Conservation (phyloP, 441 rosid genomes). For the Rhodomyrtus psidioides region DNA sequence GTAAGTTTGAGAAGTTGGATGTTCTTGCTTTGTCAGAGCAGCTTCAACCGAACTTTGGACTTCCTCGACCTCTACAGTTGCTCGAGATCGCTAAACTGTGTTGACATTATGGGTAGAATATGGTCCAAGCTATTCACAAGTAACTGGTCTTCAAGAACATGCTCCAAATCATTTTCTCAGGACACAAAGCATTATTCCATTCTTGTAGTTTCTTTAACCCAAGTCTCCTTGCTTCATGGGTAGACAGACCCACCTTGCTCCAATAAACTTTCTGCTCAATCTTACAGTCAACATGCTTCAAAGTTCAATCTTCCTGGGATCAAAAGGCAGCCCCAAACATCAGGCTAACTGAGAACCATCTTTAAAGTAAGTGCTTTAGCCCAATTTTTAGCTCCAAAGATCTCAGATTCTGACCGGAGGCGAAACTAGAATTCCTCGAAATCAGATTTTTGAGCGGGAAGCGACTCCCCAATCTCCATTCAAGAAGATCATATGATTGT, state of each 20-base stretch:
- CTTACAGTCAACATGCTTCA: neutral
- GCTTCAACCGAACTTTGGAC: neutral
- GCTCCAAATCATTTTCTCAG: neutral
- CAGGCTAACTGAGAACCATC: no score
- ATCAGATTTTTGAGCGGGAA: neutral
- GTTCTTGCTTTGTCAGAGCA: neutral
- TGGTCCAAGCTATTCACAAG: no score
- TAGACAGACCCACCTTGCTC: neutral
- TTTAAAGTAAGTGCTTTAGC: no score
- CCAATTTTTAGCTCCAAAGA: no score
- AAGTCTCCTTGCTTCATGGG: neutral
- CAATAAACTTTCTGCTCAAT: no score
- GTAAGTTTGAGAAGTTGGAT: neutral
- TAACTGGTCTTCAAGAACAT: no score
- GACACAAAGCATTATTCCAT: neutral
- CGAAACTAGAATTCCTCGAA: neutral
- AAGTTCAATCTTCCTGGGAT: neutral
- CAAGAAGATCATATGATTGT: no score
- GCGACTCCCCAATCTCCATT: no score
- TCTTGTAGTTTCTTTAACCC: neutral
- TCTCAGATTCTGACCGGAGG: neutral
- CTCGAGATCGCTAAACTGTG: no score
- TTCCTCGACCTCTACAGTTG: neutral
- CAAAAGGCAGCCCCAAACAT: no score
- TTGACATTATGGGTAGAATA: no score